Percentiles rank a stretch among this genome's conserved stretches.
phyloP scores from a whole-genome alignment of 2,329 filamentous ascomycete genomes.

The Akanthomyces muscarius region DNA sequence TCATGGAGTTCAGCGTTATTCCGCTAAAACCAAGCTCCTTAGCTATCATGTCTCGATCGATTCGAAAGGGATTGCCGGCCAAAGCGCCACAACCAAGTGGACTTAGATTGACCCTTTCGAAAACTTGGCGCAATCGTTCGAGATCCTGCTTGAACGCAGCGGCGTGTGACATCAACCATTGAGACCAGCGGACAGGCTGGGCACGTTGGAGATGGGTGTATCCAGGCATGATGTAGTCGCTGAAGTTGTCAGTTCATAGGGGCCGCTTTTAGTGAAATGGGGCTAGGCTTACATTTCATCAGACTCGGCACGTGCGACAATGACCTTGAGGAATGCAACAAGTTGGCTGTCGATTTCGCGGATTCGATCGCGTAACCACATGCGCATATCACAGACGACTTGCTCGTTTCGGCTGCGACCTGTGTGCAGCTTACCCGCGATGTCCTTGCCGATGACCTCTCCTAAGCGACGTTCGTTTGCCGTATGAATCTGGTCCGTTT shows the following conservation, averaged over 20 bases:
- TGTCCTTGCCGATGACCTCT: constrained; percentile 81
- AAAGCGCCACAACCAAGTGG: constrained; percentile 37
- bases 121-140: constrained; percentile 69
- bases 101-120: constrained; percentile 66
- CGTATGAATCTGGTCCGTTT: constrained; percentile 48
- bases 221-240: constrained; percentile 73
- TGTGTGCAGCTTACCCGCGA: constrained; percentile 86
- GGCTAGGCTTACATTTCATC: constrained; percentile 56
- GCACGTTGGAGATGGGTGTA: constrained; percentile 87
- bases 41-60: constrained; percentile 30
- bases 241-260: background rate
- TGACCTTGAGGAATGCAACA: constrained; percentile 64
- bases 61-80: constrained; percentile 28
- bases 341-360: constrained; percentile 65
- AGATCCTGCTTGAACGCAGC: constrained; percentile 70
- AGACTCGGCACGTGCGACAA: constrained; percentile 63
- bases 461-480: constrained; percentile 69
- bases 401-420: constrained; percentile 87
- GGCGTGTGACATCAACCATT: constrained; percentile 75
- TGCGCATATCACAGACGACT: constrained; percentile 82
- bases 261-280: too few species aligned
- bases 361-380: constrained; percentile 79
- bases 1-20: constrained; percentile 66
- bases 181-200: constrained; percentile 73
- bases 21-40: constrained; percentile 69